Evolutionary conservation across 179 eudicot genomes (phyloP).

Genomic region (Corrigiola litoralis): DNA sequence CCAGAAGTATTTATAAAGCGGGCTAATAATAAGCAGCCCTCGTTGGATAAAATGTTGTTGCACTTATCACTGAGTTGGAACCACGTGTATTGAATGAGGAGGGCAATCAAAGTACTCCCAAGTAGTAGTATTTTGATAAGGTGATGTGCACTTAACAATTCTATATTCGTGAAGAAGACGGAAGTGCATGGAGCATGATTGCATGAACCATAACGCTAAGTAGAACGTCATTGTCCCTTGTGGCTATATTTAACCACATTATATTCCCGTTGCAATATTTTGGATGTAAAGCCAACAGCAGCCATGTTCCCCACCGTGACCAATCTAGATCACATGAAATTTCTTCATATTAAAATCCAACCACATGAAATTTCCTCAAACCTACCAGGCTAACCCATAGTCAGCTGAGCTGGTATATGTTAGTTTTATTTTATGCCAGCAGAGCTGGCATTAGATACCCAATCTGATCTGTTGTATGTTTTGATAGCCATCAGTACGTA

Average conservation of each 20-base stretch:
- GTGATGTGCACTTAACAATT: too few relatives aligned
- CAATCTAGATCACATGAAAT: neutral
- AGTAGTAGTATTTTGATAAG: too few relatives aligned
- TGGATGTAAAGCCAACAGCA: neutral
- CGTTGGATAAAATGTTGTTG: too few relatives aligned
- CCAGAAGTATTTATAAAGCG: too few relatives aligned
- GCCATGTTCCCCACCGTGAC: neutral
- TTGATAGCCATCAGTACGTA: neutral
- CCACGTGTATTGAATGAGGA: too few relatives aligned
- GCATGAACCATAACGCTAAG: too few relatives aligned
- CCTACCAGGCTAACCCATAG: neutral
- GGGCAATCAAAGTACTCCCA: too few relatives aligned
- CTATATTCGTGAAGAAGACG: neutral
- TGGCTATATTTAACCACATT: neutral
- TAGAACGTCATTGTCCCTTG: neutral
- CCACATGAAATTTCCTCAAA: slow-evolving; percentile 14
- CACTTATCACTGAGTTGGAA: too few relatives aligned
- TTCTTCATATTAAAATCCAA: neutral
- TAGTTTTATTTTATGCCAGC: too few relatives aligned
- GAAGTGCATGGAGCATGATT: too few relatives aligned
- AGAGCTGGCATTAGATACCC: neutral
- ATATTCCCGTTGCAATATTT: neutral
- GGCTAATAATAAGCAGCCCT: too few relatives aligned
- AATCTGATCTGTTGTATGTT: neutral
- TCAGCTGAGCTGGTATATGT: too few relatives aligned